phyloP scores from a whole-genome alignment of 768 basidiomycete species.

The Megacollybia marginata region DNA sequence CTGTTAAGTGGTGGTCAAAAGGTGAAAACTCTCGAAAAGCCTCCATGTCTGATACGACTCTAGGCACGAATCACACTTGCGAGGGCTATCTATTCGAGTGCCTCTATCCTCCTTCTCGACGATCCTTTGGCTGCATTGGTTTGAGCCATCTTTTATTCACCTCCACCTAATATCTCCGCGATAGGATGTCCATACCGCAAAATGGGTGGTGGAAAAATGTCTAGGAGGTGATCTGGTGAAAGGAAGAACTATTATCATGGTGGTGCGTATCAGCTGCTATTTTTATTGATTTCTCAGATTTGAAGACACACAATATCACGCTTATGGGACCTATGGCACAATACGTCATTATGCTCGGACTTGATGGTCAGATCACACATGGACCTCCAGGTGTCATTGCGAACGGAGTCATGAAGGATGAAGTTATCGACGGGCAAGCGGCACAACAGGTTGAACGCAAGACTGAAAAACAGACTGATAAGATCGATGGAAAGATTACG shows the following conservation, averaged over 20 bases:
- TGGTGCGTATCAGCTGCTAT: constrained; percentile 1
- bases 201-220: constrained; percentile 6
- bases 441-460: constrained; percentile 27
- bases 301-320: constrained; percentile 41
- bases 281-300: neutral
- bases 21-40: neutral
- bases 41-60: neutral
- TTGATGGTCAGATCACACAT: constrained; percentile 37
- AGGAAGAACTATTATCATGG: constrained; percentile 5
- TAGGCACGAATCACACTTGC: constrained; percentile 40
- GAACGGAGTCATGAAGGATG: constrained; percentile 25
- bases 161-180: constrained; percentile 58
- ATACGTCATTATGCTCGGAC: constrained; percentile 35
- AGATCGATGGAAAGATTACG: constrained; percentile 34
- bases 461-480: constrained; percentile 12
- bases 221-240: constrained; percentile 4
- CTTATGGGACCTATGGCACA: constrained; percentile 34
- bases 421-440: constrained; percentile 34
- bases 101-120: constrained; percentile 38
- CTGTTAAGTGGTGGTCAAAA: constrained; percentile 30
- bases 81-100: constrained; percentile 33
- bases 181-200: constrained; percentile 25
- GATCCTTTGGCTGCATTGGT: constrained; percentile 36
- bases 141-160: neutral
- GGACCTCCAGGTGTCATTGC: constrained; percentile 36